phyloP scores from a whole-genome alignment of 805 yeast species.

The Pichia phayaonensis region DNA sequence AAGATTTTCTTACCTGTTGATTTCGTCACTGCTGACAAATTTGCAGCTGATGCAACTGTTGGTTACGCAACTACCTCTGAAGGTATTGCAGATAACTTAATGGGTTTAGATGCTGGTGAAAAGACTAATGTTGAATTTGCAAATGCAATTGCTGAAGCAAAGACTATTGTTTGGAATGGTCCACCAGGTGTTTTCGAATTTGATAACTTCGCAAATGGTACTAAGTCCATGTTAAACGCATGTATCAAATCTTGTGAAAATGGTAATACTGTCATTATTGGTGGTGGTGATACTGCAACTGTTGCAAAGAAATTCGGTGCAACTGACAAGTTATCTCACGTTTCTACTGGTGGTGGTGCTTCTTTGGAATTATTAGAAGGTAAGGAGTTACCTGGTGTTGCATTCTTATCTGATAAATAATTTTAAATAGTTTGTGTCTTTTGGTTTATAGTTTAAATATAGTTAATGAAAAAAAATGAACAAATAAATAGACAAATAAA shows the following conservation, averaged over 20 bases:
- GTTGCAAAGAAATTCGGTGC: conserved; percentile 98
- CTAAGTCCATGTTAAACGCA: conserved; percentile 84
- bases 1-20: conserved; percentile 92
- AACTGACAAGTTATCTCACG: conserved; percentile 93
- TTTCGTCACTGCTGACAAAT: conserved; percentile 91
- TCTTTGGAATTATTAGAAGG: conserved; percentile 98
- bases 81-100: conserved; percentile 93
- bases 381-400: conserved; percentile 97
- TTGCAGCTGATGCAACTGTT: conserved; percentile 83
- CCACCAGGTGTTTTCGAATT: conserved; percentile 99
- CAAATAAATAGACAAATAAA: too few species aligned
- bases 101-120: conserved; percentile 96
- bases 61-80: conserved; percentile 78
- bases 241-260: conserved; percentile 77
- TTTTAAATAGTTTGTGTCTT: neutral
- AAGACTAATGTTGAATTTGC: conserved; percentile 74
- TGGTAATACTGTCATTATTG: conserved; percentile 93
- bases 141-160: conserved; percentile 80
- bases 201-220: conserved; percentile 84
- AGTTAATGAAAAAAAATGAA: neutral
- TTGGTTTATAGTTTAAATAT: neutral
- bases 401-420: conserved; percentile 73
- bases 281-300: conserved; percentile 99
- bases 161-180: conserved; percentile 99
- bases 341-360: conserved; percentile 99